Evolutionary conservation across 2,329 filamentous ascomycete genomes (phyloP).

Genomic region (Fusarium lateritium): DNA sequence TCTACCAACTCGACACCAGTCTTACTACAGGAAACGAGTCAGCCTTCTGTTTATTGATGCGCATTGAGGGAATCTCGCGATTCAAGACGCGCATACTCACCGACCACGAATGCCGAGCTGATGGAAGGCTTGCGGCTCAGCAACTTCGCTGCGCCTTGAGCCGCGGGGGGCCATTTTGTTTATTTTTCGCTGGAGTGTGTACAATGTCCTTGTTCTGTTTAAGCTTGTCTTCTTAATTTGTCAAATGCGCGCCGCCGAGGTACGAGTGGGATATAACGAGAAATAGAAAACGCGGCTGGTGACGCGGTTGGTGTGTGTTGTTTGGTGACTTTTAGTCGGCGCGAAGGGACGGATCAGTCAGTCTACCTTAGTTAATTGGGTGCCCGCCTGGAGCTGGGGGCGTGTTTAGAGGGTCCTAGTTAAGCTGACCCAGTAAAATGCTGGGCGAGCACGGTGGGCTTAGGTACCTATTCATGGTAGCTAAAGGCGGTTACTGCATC

Average conservation of each 20-base stretch:
- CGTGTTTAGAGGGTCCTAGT: conserved; percentile 32
- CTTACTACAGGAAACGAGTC: conserved; percentile 71
- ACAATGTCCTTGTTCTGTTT: not conserved
- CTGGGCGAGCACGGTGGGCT: conserved; percentile 12
- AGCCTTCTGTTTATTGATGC: conserved; percentile 5
- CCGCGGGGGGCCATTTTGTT: conserved; percentile 54
- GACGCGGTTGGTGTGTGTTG: conserved; percentile 47
- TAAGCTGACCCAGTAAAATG: conserved; percentile 22
- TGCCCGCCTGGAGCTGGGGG: conserved; percentile 33
- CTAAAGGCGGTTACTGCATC: not conserved
- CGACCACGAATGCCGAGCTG: conserved; percentile 56
- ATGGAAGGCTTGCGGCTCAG: conserved; percentile 53
- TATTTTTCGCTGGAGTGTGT: not conserved
- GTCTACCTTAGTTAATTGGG: conserved; percentile 16
- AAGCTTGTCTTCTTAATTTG: not conserved
- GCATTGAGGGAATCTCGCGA: not conserved
- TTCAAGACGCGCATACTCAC: conserved; percentile 49
- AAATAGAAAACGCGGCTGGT: conserved; percentile 42
- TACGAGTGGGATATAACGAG: conserved; percentile 24
- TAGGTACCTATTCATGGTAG: not conserved
- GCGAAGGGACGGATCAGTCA: conserved; percentile 6
- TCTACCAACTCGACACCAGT: conserved; percentile 89
- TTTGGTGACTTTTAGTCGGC: conserved; percentile 35
- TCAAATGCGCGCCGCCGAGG: conserved; percentile 10
- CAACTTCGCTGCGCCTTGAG: conserved; percentile 49